Base-by-base conservation (phyloP, 805 yeast species). In the Ogataea parapolymorpha region DNA sequence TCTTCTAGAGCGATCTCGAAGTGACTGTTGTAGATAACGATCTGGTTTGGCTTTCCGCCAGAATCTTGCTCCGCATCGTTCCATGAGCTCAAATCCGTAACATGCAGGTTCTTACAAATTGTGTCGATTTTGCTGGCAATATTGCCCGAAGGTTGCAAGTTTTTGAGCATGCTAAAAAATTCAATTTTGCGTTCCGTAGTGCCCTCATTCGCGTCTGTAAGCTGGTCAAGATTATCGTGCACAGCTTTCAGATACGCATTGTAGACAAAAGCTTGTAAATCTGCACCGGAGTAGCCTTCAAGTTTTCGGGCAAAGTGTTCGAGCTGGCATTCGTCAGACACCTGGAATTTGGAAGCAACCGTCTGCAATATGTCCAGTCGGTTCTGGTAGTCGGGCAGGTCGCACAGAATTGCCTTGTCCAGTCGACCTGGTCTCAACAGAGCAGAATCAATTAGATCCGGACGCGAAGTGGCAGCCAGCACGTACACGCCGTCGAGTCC, bases 401-500 rank as follows among this genome's bases (percentile, higher is more conserved):
- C 93, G 67, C 99, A 91, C 6, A 93, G 70, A 11, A 93, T 81
- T 58, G 93, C 79, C 61, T 91, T 93, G 61, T 93, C 99, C 54
- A 93, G 72, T 67, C 99, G 80, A 5, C 99, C 99, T 0, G 99
- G 99, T 62, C 99, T 80, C 44, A 93, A 66, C 41, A 93, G 71
- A 0, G 99, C 99, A 2, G 96, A 83, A 61, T 93, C 99, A 49
- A 93, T 90, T 51, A 93, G 72, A 56, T 93, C 99, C 0, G 99
- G 99, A 54, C 99, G 74, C 53, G 93, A 82, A 0, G 98, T 93
- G 1, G 98, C 99, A 0, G 98, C 98, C 18, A 93, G 70, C 0
- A 93, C 96, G 59, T 93, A 91, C 2, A 93, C 98, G 3, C 98
- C 97, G 54, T 90, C 97, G 22, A 90, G 69, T 0, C 98, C 97